phyloP scores from a whole-genome alignment of 2,329 filamentous ascomycete genomes.

The Verticillium dahliae region DNA sequence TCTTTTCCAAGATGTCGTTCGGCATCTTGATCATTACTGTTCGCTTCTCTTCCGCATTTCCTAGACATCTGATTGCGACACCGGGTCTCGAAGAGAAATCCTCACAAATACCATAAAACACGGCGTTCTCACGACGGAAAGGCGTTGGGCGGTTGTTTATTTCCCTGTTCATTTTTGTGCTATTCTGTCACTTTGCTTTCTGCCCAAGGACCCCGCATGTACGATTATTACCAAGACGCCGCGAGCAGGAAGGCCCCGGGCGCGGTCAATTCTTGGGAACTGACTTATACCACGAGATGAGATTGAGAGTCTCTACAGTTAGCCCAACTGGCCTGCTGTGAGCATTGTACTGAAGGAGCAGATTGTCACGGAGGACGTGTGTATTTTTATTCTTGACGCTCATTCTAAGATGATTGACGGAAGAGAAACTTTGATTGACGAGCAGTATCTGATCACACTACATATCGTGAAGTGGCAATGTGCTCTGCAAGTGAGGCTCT shows the following conservation, averaged over 20 bases:
- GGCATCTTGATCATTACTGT: not conserved
- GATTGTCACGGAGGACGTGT: slow-evolving; percentile 4
- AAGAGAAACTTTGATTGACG: not conserved
- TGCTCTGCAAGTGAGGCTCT: not conserved
- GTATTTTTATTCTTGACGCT: slow-evolving; percentile 23
- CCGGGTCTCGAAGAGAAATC: slow-evolving; percentile 1
- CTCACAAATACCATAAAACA: slow-evolving; percentile 9
- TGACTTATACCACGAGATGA: not conserved
- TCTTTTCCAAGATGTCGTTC: slow-evolving; percentile 1
- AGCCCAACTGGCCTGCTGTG: not conserved
- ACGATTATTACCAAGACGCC: slow-evolving; percentile 22
- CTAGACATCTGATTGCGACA: not conserved
- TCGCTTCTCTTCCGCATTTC: not conserved
- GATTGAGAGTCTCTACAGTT: not conserved
- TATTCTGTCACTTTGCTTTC: slow-evolving; percentile 3
- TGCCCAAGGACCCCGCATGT: slow-evolving; percentile 19
- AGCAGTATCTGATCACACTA: not conserved
- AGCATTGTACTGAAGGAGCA: not conserved
- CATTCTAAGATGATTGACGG: slow-evolving; percentile 5
- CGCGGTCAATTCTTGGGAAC: not conserved
- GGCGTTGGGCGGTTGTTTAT: not conserved
- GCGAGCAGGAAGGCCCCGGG: slow-evolving; percentile 3
- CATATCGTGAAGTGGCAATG: not conserved
- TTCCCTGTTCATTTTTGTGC: slow-evolving; percentile 4
- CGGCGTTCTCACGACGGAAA: not conserved